Base-by-base conservation (phyloP, 202 grass and related monocot species). In the Schoenoplectus tabernaemontani region DNA sequence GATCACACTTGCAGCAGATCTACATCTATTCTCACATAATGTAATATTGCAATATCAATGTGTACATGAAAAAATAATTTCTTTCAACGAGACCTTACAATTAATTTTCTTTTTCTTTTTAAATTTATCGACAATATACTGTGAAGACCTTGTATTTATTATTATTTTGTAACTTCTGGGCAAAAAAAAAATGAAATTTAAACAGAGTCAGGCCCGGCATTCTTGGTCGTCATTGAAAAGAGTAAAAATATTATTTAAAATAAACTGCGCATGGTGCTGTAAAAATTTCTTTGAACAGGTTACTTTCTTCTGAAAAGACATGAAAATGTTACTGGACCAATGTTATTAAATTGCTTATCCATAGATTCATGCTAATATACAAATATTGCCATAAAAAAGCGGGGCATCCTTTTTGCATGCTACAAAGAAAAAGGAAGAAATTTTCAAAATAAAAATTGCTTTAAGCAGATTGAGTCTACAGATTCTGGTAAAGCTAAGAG, bases 401-500 rank as follows among this genome's bases (percentile, higher is more conserved):
- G 58, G 22, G 37, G 59, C 59, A 65, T 24, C 41, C 78, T 80
- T 80, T 65, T 80, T 44, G 78, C 78, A 80, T 80, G 78, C 59
- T 80, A 84, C 60, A 54, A 33, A 67, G 61, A n/a, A 58, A 78
- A 76, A 64, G 82, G 16, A 20, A 76, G 43, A 39, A 59, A 73
- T 54, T 39, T 51, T 33, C 56, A n/a, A 46, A 50, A 67, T 13
- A 47, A 36, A 47, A 34, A 42, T 77, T 42, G 67, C 70, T 83
- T 76, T 50, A 64, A 71, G 47, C 50, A 15, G 56, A 53, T 41
- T 82, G 72, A 82, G 54, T 54, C 50, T 24, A 56, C 33, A 71
- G 72, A 84, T 84, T 84, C 82, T 57, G 56, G 24, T 53, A 66
- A 84, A 84, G 82, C 82, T 64, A 67, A 84, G 41, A 84, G 42